These are phyloP conservation scores for Coffea canephora DNA, from an alignment of 257 asterid genomes.

Conservation along the genomic window DNA sequence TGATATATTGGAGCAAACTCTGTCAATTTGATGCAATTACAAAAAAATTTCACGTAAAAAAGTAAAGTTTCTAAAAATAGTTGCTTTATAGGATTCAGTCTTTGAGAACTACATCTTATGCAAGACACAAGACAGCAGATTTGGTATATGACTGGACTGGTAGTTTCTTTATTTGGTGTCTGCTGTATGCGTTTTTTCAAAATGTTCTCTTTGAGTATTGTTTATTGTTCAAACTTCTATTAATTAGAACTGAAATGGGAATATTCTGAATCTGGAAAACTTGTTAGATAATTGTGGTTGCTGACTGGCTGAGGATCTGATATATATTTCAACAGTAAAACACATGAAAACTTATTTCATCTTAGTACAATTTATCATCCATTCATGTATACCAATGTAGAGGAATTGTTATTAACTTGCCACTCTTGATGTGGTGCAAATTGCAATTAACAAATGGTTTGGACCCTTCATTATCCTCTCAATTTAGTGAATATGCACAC, in stretches of 20 bases:
- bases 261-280: background rate
- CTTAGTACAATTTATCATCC: background rate
- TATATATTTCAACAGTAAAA: too few relatives aligned
- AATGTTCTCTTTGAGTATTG: background rate
- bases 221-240: background rate
- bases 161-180: background rate
- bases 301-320: background rate
- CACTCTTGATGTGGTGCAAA: background rate
- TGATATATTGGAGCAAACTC: background rate
- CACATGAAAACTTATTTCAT: too few relatives aligned
- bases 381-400: background rate
- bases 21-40: background rate
- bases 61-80: background rate
- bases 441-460: background rate
- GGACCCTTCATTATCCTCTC: background rate
- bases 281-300: background rate
- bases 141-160: background rate
- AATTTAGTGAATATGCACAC: background rate
- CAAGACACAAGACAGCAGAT: background rate
- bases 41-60: background rate
- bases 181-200: background rate
- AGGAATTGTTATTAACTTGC: too few relatives aligned
- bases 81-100: background rate
- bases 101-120: background rate
- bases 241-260: background rate